Conservation (phyloP, 805 yeast genomes). For the Cyberlindnera maritima region DNA sequence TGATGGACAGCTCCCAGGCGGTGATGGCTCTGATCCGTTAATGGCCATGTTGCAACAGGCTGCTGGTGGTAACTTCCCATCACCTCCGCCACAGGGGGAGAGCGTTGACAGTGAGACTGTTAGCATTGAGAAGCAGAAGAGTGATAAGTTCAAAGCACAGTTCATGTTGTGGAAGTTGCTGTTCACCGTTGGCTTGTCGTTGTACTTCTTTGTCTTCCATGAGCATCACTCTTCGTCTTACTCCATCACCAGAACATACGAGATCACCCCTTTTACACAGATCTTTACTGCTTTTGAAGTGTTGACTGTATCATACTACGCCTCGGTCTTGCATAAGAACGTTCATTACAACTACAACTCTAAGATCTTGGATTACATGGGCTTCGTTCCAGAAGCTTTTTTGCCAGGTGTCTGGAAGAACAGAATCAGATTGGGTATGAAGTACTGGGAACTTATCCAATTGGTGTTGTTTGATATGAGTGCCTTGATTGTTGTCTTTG, state of each 20-base stretch:
- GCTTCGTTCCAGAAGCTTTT: constrained; percentile 21
- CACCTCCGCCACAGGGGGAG: neutral
- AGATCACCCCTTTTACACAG: constrained; percentile 16
- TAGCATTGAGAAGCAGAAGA: constrained; percentile 19
- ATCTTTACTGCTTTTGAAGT: constrained; percentile 21
- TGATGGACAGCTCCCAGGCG: neutral
- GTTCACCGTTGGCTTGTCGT: constrained; percentile 1
- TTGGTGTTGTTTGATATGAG: constrained; percentile 25
- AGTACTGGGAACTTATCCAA: constrained; percentile 24
- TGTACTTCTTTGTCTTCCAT: constrained; percentile 13
- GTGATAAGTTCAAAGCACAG: constrained; percentile 24
- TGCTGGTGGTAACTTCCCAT: constrained; percentile 6
- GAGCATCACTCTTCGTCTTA: constrained; percentile 13
- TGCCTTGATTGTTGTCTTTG: constrained; percentile 22
- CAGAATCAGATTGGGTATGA: constrained; percentile 23
- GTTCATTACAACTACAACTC: constrained; percentile 25
- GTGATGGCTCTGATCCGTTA: constrained; percentile 12
- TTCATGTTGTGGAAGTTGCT: constrained; percentile 20
- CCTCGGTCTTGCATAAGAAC: constrained; percentile 14
- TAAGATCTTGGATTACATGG: constrained; percentile 22
- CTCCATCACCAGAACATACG: constrained; percentile 12
- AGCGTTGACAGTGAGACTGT: constrained; percentile 8
- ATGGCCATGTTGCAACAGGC: constrained; percentile 15
- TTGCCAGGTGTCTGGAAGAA: constrained; percentile 17
- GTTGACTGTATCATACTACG: constrained; percentile 19